Base-by-base conservation (phyloP, 2,329 filamentous ascomycete genomes). In the Ilyonectria mors-panacis region DNA sequence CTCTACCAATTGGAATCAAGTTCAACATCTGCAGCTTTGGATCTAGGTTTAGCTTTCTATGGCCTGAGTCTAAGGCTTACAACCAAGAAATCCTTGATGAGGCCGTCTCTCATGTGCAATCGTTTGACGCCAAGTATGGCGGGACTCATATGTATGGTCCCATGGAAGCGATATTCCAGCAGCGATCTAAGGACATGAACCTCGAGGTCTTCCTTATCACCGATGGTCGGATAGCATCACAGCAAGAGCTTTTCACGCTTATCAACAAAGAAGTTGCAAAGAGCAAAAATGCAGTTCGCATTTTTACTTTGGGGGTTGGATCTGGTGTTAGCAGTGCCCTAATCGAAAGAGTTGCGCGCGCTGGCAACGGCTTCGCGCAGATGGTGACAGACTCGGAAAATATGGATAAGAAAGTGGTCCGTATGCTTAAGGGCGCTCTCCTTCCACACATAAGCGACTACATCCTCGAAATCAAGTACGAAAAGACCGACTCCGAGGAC, bases 1-100 rank as follows among this genome's bases (percentile, higher is more conserved):
- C 89, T 0, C 80, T 93, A 2, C 90, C 90, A 0, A 71, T 89
- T 1, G 89, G 89, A 4, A 82, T 87, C 67, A 88, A 88, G 72
- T 93, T 93, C 83, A 93, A 93, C 75, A 90, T 93, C 57, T 91
- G 88, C 76, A 91, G 89, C 6, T 93, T 93, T 58, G 91, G 91
- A 17, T 81, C 76, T 1, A 37, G 6, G 0, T 79, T 84, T 63
- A 68, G 71, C 1, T 86, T 87, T 57, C 77, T 89, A 4, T 90
- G 83, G 81, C 60, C 78, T 0, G 79, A 81, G 21, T 88, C 86
- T 1, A 77, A 79, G 50, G 76, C 77, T 0, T 89, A 88, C 63
- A 80, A 78, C 59, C 79, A 83, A 26, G 77, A 81, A 0, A 83
- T 77, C 0, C 76, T 89, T 1, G 72, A 82, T 1, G 63, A 80